A percentile compares a stretch with the other conserved stretches of the same genome.
Evolutionary conservation across 495 filamentous ascomycete species (phyloP).

Genomic region (Penicillium silybi): DNA sequence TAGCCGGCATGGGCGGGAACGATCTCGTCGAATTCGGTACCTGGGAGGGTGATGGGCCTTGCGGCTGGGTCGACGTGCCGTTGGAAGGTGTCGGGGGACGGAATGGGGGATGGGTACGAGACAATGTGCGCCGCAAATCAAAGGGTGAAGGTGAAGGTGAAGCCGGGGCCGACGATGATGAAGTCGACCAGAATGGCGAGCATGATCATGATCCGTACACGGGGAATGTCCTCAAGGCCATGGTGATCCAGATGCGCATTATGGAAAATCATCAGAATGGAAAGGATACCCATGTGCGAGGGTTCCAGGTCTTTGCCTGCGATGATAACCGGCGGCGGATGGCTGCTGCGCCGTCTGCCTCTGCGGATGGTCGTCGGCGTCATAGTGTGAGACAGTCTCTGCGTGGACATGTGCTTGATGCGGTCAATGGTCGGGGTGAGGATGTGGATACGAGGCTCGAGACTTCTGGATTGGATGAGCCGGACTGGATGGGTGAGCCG

Average conservation of each 20-base stretch:
- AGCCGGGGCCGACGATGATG: conserved; percentile 1
- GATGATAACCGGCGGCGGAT: conserved; percentile 50
- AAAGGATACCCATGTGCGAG: conserved; percentile 95
- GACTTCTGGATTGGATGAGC: conserved; percentile 40
- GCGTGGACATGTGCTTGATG: conserved; percentile 20
- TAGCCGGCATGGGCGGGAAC: conserved; percentile 81
- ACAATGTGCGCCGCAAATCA: conserved; percentile 10
- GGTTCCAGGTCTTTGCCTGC: conserved; percentile 82
- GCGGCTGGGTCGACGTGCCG: conserved; percentile 85
- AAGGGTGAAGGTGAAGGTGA: conserved; percentile 1
- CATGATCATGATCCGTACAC: conserved; percentile 41
- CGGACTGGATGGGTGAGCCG: conserved; percentile 59
- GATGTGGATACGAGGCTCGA: conserved; percentile 22
- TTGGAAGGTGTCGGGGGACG: conserved; percentile 61
- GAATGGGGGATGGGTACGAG: conserved; percentile 36
- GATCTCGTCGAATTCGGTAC: conserved; percentile 79
- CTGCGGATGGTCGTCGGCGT: conserved; percentile 30
- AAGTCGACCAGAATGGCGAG: conserved; percentile 2
- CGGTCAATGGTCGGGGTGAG: conserved; percentile 17
- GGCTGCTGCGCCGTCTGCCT: conserved; percentile 36
- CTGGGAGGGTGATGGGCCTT: conserved; percentile 70
- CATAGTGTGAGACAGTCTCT: conserved; percentile 30
- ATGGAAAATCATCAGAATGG: conserved; percentile 98
- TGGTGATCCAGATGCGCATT: conserved; percentile 80
- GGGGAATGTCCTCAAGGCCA: conserved; percentile 73